These are phyloP conservation scores for Tuber brumale DNA, from an alignment of 495 filamentous ascomycete species.

Conservation along the genomic window DNA sequence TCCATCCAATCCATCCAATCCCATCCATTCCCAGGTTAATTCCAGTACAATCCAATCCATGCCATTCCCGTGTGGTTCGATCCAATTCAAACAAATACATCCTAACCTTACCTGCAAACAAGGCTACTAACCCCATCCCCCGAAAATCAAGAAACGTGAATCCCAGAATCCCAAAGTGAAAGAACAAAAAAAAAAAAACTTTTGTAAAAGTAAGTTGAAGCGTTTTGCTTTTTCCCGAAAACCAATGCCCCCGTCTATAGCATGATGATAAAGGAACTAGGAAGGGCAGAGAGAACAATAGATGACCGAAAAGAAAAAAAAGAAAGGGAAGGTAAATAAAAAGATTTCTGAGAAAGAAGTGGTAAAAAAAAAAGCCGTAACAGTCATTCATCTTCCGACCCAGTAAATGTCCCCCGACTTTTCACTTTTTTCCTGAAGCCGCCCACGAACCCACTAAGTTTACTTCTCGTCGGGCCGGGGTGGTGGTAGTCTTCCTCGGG, in stretches of 20 bases:
- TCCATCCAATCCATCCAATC: slow-evolving; percentile 13
- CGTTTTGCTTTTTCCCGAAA: not conserved
- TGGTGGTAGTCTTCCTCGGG: slow-evolving; percentile 16
- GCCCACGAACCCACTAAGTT: slow-evolving; percentile 39
- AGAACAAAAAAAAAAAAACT: slow-evolving; percentile 1
- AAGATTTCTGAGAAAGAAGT: slow-evolving; percentile 18
- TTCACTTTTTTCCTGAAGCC: slow-evolving; percentile 44
- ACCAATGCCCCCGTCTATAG: slow-evolving; percentile 2
- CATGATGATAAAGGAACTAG: not conserved
- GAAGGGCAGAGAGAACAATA: not conserved
- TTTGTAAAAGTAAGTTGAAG: slow-evolving; percentile 4
- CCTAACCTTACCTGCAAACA: not conserved
- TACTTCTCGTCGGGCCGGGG: slow-evolving; percentile 30
- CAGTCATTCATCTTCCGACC: slow-evolving; percentile 20
- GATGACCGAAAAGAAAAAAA: slow-evolving; percentile 8
- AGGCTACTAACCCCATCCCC: not conserved
- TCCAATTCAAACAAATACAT: not conserved
- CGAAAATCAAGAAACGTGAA: not conserved
- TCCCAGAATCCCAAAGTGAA: not conserved
- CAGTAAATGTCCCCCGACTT: slow-evolving; percentile 25
- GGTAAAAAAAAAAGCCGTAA: slow-evolving; percentile 7
- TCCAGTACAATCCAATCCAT: slow-evolving; percentile 19
- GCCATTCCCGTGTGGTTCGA: slow-evolving; percentile 1
- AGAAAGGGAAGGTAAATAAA: not conserved
- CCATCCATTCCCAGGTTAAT: slow-evolving; percentile 19